Percentiles rank a stretch among this genome's conserved stretches.
Conservation (phyloP, 2,329 filamentous ascomycete genomes). For the Pyrenophora tritici-repentis region DNA sequence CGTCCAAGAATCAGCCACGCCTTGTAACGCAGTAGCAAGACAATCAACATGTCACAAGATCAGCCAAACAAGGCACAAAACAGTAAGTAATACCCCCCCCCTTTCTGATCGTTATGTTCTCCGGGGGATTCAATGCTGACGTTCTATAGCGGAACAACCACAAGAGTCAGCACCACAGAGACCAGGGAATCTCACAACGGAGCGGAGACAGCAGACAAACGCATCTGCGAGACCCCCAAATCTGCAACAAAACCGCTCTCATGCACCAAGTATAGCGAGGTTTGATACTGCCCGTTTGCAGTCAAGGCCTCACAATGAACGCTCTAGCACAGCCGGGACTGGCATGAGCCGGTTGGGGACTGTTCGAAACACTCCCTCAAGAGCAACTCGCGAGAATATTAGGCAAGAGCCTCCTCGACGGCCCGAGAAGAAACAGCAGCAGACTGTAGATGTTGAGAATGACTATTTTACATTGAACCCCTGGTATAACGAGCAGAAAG, state of each 20-base stretch:
- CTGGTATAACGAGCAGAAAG: conserved; percentile 58
- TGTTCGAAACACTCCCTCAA: conserved; percentile 17
- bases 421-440: conserved; percentile 34
- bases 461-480: conserved; percentile 60
- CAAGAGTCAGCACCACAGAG: neutral
- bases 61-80: conserved; percentile 4
- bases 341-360: conserved; percentile 21
- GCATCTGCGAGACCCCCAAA: conserved; percentile 12
- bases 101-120: too few species aligned
- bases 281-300: conserved; percentile 15
- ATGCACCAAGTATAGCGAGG: conserved; percentile 24
- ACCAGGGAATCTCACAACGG: conserved; percentile 4
- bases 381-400: conserved; percentile 15
- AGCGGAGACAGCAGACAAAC: conserved; percentile 11
- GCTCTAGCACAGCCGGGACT: conserved; percentile 9
- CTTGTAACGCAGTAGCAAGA: neutral
- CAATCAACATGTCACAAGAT: conserved; percentile 15
- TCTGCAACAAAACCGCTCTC: conserved; percentile 17
- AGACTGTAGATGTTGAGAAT: conserved; percentile 52
- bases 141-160: neutral
- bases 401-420: conserved; percentile 18
- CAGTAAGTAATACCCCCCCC: conserved; percentile 4
- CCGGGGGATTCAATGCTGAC: neutral
- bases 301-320: conserved; percentile 11
- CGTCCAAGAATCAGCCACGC: neutral